phyloP scores from a whole-genome alignment of 2,329 filamentous ascomycete genomes.

The Xylaria sp. region DNA sequence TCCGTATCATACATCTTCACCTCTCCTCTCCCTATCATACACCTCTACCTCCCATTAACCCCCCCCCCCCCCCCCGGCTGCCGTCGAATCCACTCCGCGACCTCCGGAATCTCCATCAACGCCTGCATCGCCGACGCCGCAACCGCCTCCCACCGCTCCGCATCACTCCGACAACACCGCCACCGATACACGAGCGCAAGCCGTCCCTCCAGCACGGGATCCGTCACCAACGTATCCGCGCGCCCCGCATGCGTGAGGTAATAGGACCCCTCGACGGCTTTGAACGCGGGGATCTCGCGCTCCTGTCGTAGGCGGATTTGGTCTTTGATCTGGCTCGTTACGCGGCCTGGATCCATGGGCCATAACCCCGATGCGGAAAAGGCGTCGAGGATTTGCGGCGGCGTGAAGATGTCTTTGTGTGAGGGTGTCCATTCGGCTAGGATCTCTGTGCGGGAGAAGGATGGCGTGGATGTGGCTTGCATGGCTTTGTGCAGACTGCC shows the following conservation, averaged over 20 bases:
- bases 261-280: neutral
- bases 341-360: neutral
- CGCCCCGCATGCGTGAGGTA: neutral
- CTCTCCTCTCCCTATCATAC: neutral
- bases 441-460: neutral
- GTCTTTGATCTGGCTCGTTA: neutral
- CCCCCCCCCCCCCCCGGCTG: neutral
- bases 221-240: neutral
- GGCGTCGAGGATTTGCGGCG: neutral
- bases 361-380: neutral
- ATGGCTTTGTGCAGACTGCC: neutral
- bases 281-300: neutral
- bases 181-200: neutral
- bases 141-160: neutral
- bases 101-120: neutral
- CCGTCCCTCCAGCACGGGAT: neutral
- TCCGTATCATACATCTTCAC: neutral
- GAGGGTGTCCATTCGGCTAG: neutral
- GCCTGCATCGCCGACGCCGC: neutral
- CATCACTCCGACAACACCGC: neutral
- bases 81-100: neutral
- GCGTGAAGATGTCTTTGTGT: neutral
- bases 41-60: neutral
- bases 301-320: neutral
- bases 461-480: no score